Conservation (phyloP, 116 monocot genomes). For the Papilionanthe hybrid region DNA sequence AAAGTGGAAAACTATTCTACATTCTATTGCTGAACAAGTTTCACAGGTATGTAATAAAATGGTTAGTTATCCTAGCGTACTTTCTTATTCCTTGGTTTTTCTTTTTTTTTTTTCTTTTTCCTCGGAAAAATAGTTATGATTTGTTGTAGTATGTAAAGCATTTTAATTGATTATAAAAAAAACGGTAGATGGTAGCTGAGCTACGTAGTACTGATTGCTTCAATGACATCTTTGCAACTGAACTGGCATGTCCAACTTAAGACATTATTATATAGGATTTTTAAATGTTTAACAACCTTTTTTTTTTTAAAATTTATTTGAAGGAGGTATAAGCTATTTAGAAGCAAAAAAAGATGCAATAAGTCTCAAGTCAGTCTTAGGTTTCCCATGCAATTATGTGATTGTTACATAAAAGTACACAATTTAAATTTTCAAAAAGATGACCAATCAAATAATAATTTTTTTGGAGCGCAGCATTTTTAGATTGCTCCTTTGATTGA, state of each 20-base stretch:
- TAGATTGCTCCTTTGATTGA: no score
- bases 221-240: neutral
- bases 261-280: neutral
- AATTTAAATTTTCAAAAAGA: no score
- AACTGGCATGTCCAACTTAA: neutral
- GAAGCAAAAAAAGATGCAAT: neutral
- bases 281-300: neutral
- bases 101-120: neutral
- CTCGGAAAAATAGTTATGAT: neutral
- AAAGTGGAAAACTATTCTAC: conserved; percentile 70
- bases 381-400: no score
- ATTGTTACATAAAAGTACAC: no score
- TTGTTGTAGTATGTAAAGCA: neutral
- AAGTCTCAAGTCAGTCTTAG: no score
- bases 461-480: no score
- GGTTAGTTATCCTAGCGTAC: neutral
- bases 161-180: neutral
- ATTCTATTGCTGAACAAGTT: conserved; percentile 81
- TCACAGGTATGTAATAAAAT: conserved; percentile 61
- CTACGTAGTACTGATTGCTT: neutral
- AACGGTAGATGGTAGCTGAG: neutral
- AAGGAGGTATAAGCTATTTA: neutral
- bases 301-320: neutral
- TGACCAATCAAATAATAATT: no score
- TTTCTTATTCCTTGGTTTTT: neutral